Evolutionary conservation across 768 basidiomycete species (phyloP).

Genomic region (Kwoniella europaea): DNA sequence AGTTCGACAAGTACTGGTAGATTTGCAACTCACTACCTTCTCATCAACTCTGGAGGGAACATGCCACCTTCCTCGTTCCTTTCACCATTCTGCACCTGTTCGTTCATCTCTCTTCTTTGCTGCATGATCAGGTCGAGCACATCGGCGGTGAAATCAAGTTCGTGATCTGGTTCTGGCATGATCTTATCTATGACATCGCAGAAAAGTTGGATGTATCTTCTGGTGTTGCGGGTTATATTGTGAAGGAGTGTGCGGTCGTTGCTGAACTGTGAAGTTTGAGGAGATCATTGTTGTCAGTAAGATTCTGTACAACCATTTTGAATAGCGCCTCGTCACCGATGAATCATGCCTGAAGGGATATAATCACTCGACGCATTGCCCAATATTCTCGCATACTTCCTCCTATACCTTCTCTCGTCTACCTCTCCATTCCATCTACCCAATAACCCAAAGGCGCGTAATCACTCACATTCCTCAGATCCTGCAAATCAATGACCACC

Average conservation of each 20-base stretch:
- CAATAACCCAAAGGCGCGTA: too few species aligned
- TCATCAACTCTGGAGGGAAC: conserved; percentile 87
- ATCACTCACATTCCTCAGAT: conserved; percentile 71
- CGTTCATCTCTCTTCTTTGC: conserved; percentile 87
- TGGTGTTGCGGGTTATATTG: conserved; percentile 80
- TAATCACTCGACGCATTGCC: too few species aligned
- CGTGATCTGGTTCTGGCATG: conserved; percentile 84
- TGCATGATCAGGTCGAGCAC: conserved; percentile 96
- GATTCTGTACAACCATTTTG: too few species aligned
- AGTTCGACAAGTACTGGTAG: background rate
- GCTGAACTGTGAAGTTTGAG: conserved; percentile 61
- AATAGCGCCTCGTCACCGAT: too few species aligned
- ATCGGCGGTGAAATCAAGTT: conserved; percentile 87
- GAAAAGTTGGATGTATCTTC: conserved; percentile 88
- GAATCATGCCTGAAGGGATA: too few species aligned
- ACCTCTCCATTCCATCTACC: too few species aligned
- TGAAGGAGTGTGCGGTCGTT: conserved; percentile 69
- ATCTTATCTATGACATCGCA: conserved; percentile 86
- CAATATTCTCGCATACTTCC: too few species aligned
- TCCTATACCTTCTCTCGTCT: too few species aligned
- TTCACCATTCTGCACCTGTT: conserved; percentile 61
- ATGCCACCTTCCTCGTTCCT: conserved; percentile 58
- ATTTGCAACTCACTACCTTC: conserved; percentile 80
- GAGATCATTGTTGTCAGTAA: background rate
- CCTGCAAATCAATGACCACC: conserved; percentile 85